Evolutionary conservation across 805 yeast genomes (phyloP).

Genomic region (Wickerhamiella slavikovae): DNA sequence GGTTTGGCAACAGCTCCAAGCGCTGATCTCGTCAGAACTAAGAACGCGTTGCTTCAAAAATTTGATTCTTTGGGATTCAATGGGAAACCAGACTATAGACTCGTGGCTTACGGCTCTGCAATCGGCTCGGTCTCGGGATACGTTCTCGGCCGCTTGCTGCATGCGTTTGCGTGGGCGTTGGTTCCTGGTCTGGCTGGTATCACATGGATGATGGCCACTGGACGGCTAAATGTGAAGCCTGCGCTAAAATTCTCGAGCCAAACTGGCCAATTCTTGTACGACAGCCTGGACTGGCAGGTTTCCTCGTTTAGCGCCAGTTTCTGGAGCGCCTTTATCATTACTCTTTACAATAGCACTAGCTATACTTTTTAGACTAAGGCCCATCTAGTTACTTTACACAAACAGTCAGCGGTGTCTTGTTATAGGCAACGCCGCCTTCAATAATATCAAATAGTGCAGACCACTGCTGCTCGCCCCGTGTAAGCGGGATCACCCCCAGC

Average conservation of each 20-base stretch:
- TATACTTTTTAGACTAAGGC: no score
- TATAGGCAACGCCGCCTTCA: constrained; percentile 8
- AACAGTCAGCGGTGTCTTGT: neutral
- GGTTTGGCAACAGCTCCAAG: no score
- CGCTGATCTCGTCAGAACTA: no score
- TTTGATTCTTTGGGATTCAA: no score
- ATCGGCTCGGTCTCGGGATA: constrained; percentile 39
- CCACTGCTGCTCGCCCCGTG: constrained; percentile 69
- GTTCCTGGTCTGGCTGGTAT: constrained; percentile 24
- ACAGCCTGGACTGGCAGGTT: no score
- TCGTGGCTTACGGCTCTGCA: constrained; percentile 42
- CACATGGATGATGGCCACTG: constrained; percentile 37
- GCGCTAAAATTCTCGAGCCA: no score
- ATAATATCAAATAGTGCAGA: constrained; percentile 37
- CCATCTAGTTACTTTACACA: no score
- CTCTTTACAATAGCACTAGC: constrained; percentile 17
- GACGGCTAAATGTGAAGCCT: constrained; percentile 19
- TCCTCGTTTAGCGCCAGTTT: constrained; percentile 44
- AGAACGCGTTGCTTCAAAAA: no score
- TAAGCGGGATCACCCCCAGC: constrained; percentile 44
- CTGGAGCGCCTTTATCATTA: constrained; percentile 19
- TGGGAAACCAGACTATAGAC: constrained; percentile 31
- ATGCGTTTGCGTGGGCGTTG: constrained; percentile 29
- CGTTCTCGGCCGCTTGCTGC: constrained; percentile 38
- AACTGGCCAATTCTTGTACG: no score